phyloP scores from a whole-genome alignment of 805 yeast species.

The Suhomyces tanzawaensis region DNA sequence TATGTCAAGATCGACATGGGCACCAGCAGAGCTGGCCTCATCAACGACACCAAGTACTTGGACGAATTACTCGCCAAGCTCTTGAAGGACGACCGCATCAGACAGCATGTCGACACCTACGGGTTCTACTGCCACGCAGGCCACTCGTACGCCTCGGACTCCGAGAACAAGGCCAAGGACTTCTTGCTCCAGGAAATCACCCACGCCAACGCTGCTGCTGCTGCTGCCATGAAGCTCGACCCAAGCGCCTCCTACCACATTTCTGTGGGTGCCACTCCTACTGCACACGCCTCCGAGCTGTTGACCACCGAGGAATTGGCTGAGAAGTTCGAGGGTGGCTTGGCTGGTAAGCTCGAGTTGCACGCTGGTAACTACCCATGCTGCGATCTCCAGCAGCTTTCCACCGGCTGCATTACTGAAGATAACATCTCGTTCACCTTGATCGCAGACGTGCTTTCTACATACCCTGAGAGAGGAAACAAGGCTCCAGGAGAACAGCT shows the following conservation, averaged over 20 bases:
- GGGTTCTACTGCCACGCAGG: conserved; percentile 85
- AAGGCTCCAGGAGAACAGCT: conserved; percentile 57
- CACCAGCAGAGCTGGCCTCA: conserved; percentile 64
- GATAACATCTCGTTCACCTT: conserved; percentile 16
- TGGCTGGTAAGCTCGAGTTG: conserved; percentile 52
- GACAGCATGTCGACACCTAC: conserved; percentile 42
- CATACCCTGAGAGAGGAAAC: conserved; percentile 55
- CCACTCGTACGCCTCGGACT: conserved; percentile 57
- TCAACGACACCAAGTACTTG: conserved; percentile 33
- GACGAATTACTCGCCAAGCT: conserved; percentile 29
- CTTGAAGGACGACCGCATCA: conserved; percentile 21
- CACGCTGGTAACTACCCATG: conserved; percentile 82
- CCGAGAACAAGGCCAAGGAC: conserved; percentile 45
- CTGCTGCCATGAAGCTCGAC: conserved; percentile 32
- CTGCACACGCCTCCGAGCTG: conserved; percentile 56
- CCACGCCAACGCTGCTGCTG: conserved; percentile 55
- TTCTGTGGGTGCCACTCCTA: conserved; percentile 83
- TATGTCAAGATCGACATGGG: conserved; percentile 73
- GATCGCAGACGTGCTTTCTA: conserved; percentile 36
- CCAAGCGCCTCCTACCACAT: conserved; percentile 43
- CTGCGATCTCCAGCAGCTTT: conserved; percentile 74
- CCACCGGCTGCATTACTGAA: conserved; percentile 50
- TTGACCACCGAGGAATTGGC: conserved; percentile 21
- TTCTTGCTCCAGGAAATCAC: conserved; percentile 55
- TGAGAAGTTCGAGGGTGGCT: conserved; percentile 14